Percentiles rank a stretch among this genome's conserved stretches.
These are phyloP conservation scores for Truncatella angustata DNA, from an alignment of 2,329 filamentous ascomycete genomes.

Conservation along the genomic window DNA sequence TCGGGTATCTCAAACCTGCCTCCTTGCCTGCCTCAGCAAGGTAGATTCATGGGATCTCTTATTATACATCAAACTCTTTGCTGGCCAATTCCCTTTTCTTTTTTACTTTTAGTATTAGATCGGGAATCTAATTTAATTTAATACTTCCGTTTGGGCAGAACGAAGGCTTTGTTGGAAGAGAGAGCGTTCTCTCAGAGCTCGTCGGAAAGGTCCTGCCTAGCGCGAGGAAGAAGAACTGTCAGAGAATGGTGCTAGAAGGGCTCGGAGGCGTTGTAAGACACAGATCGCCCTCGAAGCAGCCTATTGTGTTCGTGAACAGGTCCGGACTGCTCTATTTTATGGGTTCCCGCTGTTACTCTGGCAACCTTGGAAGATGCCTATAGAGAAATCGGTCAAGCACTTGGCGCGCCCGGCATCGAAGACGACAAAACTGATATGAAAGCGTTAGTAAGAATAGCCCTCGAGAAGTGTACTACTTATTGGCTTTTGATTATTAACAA, in stretches of 20 bases:
- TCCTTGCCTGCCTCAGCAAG: not conserved
- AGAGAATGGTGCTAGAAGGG: conserved; percentile 24
- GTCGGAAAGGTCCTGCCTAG: not conserved
- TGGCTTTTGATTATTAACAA: conserved; percentile 46
- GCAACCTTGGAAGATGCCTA: conserved; percentile 34
- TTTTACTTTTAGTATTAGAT: not conserved
- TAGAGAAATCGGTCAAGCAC: conserved; percentile 26
- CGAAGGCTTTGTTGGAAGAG: not conserved
- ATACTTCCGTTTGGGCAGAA: not conserved
- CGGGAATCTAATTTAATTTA: too few species aligned
- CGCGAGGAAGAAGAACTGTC: conserved; percentile 17
- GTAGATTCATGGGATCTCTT: not conserved
- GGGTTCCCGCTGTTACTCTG: conserved; percentile 31
- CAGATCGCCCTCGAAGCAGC: conserved; percentile 35
- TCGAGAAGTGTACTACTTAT: conserved; percentile 24
- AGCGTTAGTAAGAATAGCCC: conserved; percentile 29
- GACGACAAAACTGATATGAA: conserved; percentile 34
- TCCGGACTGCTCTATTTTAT: conserved; percentile 37
- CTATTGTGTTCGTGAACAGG: conserved; percentile 23
- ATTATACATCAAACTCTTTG: not conserved
- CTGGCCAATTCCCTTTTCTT: not conserved
- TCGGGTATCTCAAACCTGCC: not conserved
- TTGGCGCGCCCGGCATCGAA: conserved; percentile 26
- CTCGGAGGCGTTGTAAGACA: conserved; percentile 36
- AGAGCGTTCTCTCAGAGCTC: not conserved